phyloP scores from a whole-genome alignment of 1,284 basidiomycete species.

The Puccinia novopanici region DNA sequence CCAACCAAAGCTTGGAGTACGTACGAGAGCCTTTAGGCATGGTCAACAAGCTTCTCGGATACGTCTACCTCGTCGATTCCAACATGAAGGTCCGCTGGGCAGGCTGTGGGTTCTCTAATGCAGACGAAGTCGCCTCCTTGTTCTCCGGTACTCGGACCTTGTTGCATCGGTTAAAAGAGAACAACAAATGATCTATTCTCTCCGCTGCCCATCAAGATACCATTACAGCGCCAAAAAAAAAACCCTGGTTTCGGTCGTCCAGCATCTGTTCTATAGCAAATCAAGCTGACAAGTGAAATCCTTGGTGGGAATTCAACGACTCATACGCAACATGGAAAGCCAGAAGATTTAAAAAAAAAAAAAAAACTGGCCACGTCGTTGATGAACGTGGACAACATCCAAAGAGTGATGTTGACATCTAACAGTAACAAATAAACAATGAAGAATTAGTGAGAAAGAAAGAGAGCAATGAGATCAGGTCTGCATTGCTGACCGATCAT shows the following conservation, averaged over 20 bases:
- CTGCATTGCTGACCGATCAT: too few relatives aligned
- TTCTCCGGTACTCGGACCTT: slow-evolving; percentile 32
- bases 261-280: not conserved
- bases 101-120: slow-evolving; percentile 50
- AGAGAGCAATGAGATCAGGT: too few relatives aligned
- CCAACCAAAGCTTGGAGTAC: slow-evolving; percentile 50
- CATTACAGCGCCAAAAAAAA: not conserved
- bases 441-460: too few relatives aligned
- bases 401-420: too few relatives aligned
- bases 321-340: too few relatives aligned
- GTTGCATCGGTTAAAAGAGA: slow-evolving; percentile 33
- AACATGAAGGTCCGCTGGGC: slow-evolving; percentile 50
- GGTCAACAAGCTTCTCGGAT: slow-evolving; percentile 48
- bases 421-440: too few relatives aligned
- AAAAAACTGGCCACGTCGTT: too few relatives aligned
- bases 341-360: too few relatives aligned
- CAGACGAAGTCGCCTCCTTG: slow-evolving; percentile 36
- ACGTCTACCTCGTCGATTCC: slow-evolving; percentile 47
- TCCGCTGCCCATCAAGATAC: not conserved
- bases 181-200: not conserved
- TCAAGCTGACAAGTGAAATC: too few relatives aligned
- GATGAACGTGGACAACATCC: too few relatives aligned
- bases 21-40: slow-evolving; percentile 47
- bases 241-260: not conserved
- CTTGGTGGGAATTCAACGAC: too few relatives aligned